Evolutionary conservation across 495 filamentous ascomycete genomes (phyloP), one percentile per base, ranked within the genome.

Genomic region (Penicillium lividum): DNA sequence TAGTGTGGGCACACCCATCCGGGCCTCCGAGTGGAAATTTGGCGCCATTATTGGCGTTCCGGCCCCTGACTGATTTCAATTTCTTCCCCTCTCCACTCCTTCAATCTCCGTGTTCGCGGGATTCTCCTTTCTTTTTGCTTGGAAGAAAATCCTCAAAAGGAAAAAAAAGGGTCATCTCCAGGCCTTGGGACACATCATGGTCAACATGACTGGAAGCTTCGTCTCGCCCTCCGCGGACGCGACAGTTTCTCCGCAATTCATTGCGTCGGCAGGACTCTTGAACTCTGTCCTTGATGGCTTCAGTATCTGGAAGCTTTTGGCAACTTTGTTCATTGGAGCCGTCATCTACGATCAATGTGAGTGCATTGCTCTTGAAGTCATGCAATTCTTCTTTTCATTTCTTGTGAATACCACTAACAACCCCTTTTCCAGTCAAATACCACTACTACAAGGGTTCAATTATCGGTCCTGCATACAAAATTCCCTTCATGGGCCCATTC

Each of bases 401-500:
- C 5, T 11, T 7, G 28, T 44, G 47, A 46, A 45, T 27, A 28
- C 31, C 29, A 30, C 57, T 59, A 59, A 59, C 51, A 46, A 34
- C 34, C 60, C 60, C 65, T 51, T 51, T 47, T 61, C 13, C 64
- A 97, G 93, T 90, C 73, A 87, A 80, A 65, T 98, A 98, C 73
- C 81, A 95, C 64, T 84, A 80, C 67, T 84, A 90, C 57, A 98
- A 97, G 76, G 92, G 91, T 31, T 80, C 84, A 4, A 96, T 98
- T 68, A 83, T 82, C 44, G 94, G 94, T 29, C 91, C 92, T 25
- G 59, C 83, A 44, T 89, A 80, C 77, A 98, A 98, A 75, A 80
- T 90, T 44, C 94, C 94, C 18, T 97, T 98, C 67, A 94, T 97
- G 76, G 94, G 94, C 18, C 94, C 94, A 8, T 98, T 98, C 74